These are phyloP conservation scores for Spencermartinsiella europaea DNA, from an alignment of 805 yeast genomes.

Conservation along the genomic window DNA sequence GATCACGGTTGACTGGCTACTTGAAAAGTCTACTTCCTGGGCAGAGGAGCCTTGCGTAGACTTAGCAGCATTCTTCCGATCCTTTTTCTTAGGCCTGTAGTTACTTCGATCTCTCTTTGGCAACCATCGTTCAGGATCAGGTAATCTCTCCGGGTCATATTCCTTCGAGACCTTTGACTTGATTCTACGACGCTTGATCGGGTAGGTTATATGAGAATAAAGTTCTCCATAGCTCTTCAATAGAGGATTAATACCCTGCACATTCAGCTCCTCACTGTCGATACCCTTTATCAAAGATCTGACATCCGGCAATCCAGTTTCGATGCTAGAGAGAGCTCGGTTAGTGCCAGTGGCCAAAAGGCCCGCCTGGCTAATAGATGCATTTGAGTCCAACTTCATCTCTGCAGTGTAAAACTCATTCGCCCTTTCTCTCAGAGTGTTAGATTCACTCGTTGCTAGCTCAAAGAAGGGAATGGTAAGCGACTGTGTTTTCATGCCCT, in stretches of 20 bases:
- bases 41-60: conserved; percentile 57
- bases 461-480: conserved; percentile 31
- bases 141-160: conserved; percentile 37
- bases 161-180: conserved; percentile 36
- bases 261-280: conserved; percentile 24
- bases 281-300: conserved; percentile 20
- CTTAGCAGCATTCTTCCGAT: conserved; percentile 41
- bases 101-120: conserved; percentile 81
- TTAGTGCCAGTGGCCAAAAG: conserved; percentile 24
- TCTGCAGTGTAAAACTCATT: conserved; percentile 28
- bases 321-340: conserved; percentile 23
- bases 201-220: not conserved
- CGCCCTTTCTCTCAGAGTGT: conserved; percentile 25
- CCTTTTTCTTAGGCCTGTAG: conserved; percentile 73
- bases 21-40: conserved; percentile 28
- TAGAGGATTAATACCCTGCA: conserved; percentile 21
- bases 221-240: conserved; percentile 16
- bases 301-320: conserved; percentile 8
- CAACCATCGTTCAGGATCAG: conserved; percentile 84
- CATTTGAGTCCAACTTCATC: conserved; percentile 5
- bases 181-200: conserved; percentile 18
- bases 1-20: conserved; percentile 11
- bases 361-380: conserved; percentile 13
- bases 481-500: not conserved
- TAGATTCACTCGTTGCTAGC: conserved; percentile 34